These are phyloP conservation scores for Poronia punctata DNA, from an alignment of 495 filamentous ascomycete genomes.

Conservation along the genomic window DNA sequence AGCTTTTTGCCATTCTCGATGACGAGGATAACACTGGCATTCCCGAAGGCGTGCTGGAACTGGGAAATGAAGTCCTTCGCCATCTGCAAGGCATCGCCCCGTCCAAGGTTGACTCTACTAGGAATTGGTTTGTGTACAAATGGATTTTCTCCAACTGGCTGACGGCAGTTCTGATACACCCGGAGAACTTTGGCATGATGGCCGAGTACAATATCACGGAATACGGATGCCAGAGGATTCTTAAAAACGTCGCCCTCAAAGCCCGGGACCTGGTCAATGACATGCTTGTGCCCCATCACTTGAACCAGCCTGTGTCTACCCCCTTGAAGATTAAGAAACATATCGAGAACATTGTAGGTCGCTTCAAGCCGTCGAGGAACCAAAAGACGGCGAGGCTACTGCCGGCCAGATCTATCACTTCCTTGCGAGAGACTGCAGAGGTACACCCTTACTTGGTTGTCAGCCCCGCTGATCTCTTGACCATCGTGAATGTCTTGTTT, in stretches of 20 bases:
- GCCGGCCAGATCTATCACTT: slow-evolving; percentile 61
- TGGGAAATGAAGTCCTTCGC: slow-evolving; percentile 72
- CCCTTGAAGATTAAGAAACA: slow-evolving; percentile 62
- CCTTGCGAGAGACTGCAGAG: slow-evolving; percentile 60
- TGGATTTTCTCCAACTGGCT: slow-evolving; percentile 91
- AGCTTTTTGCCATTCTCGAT: slow-evolving; percentile 80
- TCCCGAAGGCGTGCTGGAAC: slow-evolving; percentile 72
- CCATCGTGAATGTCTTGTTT: slow-evolving; percentile 64
- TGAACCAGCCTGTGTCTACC: slow-evolving; percentile 52
- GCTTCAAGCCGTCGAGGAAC: slow-evolving; percentile 51
- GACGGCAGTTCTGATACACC: slow-evolving; percentile 75
- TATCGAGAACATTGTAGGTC: slow-evolving; percentile 67
- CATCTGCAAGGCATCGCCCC: slow-evolving; percentile 61
- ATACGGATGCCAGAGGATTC: slow-evolving; percentile 79
- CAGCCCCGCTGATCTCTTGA: slow-evolving; percentile 65
- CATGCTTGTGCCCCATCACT: slow-evolving; percentile 48
- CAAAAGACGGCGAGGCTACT: slow-evolving; percentile 54
- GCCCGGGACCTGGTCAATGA: slow-evolving; percentile 68
- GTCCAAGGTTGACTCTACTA: slow-evolving; percentile 55
- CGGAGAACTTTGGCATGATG: slow-evolving; percentile 85
- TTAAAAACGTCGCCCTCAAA: slow-evolving; percentile 73
- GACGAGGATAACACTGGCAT: slow-evolving; percentile 72
- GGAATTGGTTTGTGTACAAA: slow-evolving; percentile 74
- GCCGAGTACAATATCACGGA: slow-evolving; percentile 86
- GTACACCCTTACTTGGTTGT: slow-evolving; percentile 67